phyloP scores from a whole-genome alignment of 176 grass and related monocot genomes.

The Dendrocalamus sinicus region DNA sequence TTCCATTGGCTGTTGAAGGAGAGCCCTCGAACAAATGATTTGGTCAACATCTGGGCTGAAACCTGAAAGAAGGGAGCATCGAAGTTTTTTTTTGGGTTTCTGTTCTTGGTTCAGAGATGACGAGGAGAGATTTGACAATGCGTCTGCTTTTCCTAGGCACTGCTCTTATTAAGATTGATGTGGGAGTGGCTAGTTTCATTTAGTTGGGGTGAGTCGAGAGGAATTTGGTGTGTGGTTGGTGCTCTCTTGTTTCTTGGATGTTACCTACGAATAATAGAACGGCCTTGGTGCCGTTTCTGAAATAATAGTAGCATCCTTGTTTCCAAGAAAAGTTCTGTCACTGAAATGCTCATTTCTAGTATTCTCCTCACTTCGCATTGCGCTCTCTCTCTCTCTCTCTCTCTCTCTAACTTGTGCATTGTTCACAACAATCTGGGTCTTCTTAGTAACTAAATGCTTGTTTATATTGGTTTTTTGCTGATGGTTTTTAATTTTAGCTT shows the following conservation, averaged over 20 bases:
- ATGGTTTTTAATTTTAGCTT: no score
- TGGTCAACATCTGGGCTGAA: neutral
- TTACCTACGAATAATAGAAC: slow-evolving; percentile 46
- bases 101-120: slow-evolving; percentile 35
- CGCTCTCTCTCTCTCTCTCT: neutral
- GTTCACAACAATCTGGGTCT: neutral
- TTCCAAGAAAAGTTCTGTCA: neutral
- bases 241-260: slow-evolving; percentile 53
- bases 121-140: slow-evolving; percentile 46
- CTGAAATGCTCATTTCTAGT: neutral
- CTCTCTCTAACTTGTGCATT: neutral
- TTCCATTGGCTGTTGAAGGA: slow-evolving; percentile 84
- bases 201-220: slow-evolving; percentile 38
- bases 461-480: no score
- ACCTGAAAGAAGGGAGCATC: slow-evolving; percentile 32
- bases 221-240: slow-evolving; percentile 35
- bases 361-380: neutral
- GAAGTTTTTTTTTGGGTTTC: slow-evolving; percentile 38
- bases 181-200: slow-evolving; percentile 41
- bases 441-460: no score
- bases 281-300: slow-evolving; percentile 49
- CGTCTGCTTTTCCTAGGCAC: slow-evolving; percentile 40
- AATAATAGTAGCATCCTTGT: slow-evolving; percentile 61
- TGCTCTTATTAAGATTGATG: slow-evolving; percentile 32
- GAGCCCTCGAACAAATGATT: slow-evolving; percentile 56